These are phyloP conservation scores for Verbascum thapsus DNA, from an alignment of 257 asterid species.

Conservation along the genomic window DNA sequence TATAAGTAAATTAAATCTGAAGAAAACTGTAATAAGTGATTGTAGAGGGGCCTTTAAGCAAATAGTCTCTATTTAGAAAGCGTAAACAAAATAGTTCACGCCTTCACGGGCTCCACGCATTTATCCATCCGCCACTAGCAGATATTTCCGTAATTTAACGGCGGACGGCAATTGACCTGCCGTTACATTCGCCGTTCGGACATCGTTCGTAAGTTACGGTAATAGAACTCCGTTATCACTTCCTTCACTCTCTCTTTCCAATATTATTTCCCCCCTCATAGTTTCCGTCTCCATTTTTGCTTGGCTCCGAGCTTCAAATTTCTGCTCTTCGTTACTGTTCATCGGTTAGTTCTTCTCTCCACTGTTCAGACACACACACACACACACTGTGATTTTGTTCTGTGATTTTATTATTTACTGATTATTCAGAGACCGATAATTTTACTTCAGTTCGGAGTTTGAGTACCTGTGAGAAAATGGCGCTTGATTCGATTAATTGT, in stretches of 20 bases:
- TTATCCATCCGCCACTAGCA: conserved; percentile 18
- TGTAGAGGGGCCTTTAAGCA: conserved; percentile 11
- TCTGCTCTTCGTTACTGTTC: conserved; percentile 19
- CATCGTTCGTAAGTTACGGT: no score
- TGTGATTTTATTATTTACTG: background rate
- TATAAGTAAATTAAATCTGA: no score
- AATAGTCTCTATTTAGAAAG: background rate
- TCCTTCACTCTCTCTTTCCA: conserved; percentile 22
- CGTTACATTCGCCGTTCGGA: conserved; percentile 24
- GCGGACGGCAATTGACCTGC: conserved; percentile 18
- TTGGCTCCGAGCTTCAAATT: conserved; percentile 13
- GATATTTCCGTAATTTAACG: background rate
- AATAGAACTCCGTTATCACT: conserved; percentile 30
- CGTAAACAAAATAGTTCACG: background rate
- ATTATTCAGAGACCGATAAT: background rate
- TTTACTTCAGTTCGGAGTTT: conserved; percentile 1
- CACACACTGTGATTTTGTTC: background rate
- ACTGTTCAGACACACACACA: background rate
- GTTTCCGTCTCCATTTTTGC: conserved; percentile 29
- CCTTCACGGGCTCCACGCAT: conserved; percentile 32
- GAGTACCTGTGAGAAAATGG: background rate
- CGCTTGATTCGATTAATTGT: conserved; percentile 13
- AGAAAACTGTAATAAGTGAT: background rate
- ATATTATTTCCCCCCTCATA: conserved; percentile 17
- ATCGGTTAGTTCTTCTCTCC: conserved; percentile 29